Evolutionary conservation across 495 filamentous ascomycete species (phyloP).

Genomic region (Penicillium daleae): DNA sequence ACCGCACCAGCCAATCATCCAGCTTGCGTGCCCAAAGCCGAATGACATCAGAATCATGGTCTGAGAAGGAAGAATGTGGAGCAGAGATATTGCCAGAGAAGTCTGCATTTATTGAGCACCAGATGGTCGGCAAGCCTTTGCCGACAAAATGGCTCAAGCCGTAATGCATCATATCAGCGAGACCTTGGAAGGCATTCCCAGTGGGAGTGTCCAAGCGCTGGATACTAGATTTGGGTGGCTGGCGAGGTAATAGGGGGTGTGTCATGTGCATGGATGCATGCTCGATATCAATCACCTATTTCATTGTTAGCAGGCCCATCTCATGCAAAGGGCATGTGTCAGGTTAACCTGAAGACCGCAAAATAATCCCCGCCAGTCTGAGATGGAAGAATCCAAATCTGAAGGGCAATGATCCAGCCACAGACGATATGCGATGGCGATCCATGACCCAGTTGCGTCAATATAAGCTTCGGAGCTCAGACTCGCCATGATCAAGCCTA

Average conservation of each 20-base stretch:
- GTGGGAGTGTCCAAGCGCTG: constrained; percentile 31
- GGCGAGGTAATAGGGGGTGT: constrained; percentile 40
- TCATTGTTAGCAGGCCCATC: neutral
- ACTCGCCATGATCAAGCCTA: constrained; percentile 47
- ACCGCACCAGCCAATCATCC: constrained; percentile 45
- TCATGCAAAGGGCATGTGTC: neutral
- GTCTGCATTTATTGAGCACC: constrained; percentile 39
- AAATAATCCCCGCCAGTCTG: constrained; percentile 42
- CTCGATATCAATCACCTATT: constrained; percentile 47
- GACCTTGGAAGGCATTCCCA: constrained; percentile 38
- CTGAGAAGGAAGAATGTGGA: constrained; percentile 34
- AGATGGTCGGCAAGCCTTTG: constrained; percentile 43
- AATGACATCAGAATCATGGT: constrained; percentile 40
- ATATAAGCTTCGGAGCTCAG: constrained; percentile 44
- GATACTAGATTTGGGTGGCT: constrained; percentile 35
- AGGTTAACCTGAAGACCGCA: constrained; percentile 42
- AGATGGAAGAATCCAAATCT: constrained; percentile 23
- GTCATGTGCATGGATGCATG: constrained; percentile 50
- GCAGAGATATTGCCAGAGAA: constrained; percentile 15
- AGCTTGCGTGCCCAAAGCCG: constrained; percentile 42
- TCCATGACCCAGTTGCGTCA: constrained; percentile 43
- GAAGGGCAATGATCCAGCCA: constrained; percentile 37
- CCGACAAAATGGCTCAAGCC: constrained; percentile 47
- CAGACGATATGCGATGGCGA: constrained; percentile 46
- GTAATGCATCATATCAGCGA: constrained; percentile 47